phyloP scores from a whole-genome alignment of 164 flowering plant species.

The Umbellularia californica region DNA sequence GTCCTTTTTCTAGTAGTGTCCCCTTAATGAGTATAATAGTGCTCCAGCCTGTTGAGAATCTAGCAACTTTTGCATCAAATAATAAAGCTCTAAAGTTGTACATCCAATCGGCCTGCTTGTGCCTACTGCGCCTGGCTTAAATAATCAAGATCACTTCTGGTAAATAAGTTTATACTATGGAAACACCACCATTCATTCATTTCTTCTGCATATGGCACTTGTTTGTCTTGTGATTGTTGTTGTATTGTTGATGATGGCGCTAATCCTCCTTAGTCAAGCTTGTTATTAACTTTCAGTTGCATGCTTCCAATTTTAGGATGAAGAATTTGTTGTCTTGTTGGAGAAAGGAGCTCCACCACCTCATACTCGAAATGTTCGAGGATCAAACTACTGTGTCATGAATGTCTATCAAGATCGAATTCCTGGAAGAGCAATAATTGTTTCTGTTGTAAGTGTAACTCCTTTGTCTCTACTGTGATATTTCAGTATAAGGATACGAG shows the following conservation, averaged over 20 bases:
- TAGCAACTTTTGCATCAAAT: not conserved
- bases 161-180: not conserved
- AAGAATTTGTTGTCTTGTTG: conserved; percentile 68
- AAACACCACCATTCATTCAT: not conserved
- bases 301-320: conserved; percentile 46
- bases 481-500: not conserved
- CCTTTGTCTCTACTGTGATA: not conserved
- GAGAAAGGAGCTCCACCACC: conserved; percentile 61
- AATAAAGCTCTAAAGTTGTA: not conserved
- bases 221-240: not conserved
- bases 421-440: conserved; percentile 86
- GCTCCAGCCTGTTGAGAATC: not conserved
- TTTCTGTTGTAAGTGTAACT: conserved; percentile 83
- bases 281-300: not conserved
- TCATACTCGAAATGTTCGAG: conserved; percentile 78
- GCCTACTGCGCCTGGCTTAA: not conserved
- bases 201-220: not conserved
- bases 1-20: too few species aligned
- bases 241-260: not conserved
- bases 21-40: too few species aligned
- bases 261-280: not conserved
- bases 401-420: conserved; percentile 90
- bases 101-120: not conserved
- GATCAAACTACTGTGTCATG: conserved; percentile 81
- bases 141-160: not conserved